These are phyloP conservation scores for Epichloe sp. DNA, from an alignment of 2,329 filamentous ascomycete genomes.

Conservation along the genomic window DNA sequence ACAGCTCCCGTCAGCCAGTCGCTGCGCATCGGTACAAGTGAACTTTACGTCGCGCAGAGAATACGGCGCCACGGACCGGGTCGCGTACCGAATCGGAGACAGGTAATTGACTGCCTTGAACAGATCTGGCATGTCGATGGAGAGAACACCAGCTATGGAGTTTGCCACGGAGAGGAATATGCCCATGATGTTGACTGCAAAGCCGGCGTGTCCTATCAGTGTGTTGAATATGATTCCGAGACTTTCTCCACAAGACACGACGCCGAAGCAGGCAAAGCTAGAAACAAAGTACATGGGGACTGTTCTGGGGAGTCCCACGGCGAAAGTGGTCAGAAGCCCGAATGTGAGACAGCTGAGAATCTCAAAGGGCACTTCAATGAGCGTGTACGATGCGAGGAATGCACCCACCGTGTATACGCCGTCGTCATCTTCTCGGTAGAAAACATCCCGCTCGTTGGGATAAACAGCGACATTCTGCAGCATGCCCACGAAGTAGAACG, in stretches of 20 bases:
- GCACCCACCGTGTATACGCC: slow-evolving; percentile 57
- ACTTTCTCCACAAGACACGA: slow-evolving; percentile 63
- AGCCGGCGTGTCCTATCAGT: slow-evolving; percentile 59
- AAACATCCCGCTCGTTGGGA: slow-evolving; percentile 59
- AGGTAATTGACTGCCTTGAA: slow-evolving; percentile 59
- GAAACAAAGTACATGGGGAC: slow-evolving; percentile 53
- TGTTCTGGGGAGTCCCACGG: slow-evolving; percentile 50
- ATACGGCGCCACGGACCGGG: slow-evolving; percentile 54
- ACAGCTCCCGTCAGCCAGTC: slow-evolving; percentile 46
- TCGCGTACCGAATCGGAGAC: slow-evolving; percentile 56
- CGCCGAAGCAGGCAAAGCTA: slow-evolving; percentile 57
- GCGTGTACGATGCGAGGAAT: slow-evolving; percentile 57
- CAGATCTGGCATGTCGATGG: slow-evolving; percentile 53
- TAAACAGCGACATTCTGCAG: slow-evolving; percentile 67
- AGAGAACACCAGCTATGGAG: slow-evolving; percentile 59
- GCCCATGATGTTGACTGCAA: slow-evolving; percentile 60
- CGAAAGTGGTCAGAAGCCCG: slow-evolving; percentile 49
- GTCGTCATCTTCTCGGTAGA: slow-evolving; percentile 65
- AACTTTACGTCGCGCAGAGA: slow-evolving; percentile 48
- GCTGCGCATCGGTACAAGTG: slow-evolving; percentile 48
- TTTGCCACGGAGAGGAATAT: slow-evolving; percentile 58
- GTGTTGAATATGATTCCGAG: slow-evolving; percentile 73
- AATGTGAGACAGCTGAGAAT: slow-evolving; percentile 52
- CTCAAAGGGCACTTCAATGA: slow-evolving; percentile 61
- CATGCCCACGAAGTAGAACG: slow-evolving; percentile 66